These are phyloP conservation scores for Aureobasidium melanogenum DNA, from an alignment of 2,329 filamentous ascomycete species.

Conservation along the genomic window DNA sequence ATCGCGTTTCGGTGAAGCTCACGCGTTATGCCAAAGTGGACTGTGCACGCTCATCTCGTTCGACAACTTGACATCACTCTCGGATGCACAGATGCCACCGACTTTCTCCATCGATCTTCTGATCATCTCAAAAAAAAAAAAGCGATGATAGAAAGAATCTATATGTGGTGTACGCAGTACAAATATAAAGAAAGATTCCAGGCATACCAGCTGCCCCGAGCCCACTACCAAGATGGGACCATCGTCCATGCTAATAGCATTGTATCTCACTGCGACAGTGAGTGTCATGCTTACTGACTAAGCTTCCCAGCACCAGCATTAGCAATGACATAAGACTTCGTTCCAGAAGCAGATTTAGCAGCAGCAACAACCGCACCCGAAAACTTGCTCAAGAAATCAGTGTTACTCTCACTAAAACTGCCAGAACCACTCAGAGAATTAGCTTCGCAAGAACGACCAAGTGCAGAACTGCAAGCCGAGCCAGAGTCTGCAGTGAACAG, in stretches of 20 bases:
- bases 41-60: background rate
- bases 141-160: too few relatives aligned
- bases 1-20: background rate
- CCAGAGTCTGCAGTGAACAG: conserved; percentile 31
- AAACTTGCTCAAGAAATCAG: conserved; percentile 43
- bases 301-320: conserved; percentile 39
- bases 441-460: conserved; percentile 43
- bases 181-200: background rate
- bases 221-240: background rate
- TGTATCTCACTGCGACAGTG: background rate
- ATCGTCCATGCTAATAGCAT: background rate
- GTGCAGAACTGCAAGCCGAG: conserved; percentile 33
- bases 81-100: too few relatives aligned
- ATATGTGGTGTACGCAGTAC: background rate
- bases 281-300: background rate
- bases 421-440: conserved; percentile 30
- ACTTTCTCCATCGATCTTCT: too few relatives aligned
- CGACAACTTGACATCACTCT: background rate
- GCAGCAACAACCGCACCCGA: conserved; percentile 44
- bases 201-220: background rate
- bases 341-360: conserved; percentile 28
- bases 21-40: background rate
- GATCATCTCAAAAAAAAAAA: too few relatives aligned
- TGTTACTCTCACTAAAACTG: conserved; percentile 25
- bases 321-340: conserved; percentile 16